phyloP scores from a whole-genome alignment of 2,329 filamentous ascomycete species.

The Fusarium cyanostomum region DNA sequence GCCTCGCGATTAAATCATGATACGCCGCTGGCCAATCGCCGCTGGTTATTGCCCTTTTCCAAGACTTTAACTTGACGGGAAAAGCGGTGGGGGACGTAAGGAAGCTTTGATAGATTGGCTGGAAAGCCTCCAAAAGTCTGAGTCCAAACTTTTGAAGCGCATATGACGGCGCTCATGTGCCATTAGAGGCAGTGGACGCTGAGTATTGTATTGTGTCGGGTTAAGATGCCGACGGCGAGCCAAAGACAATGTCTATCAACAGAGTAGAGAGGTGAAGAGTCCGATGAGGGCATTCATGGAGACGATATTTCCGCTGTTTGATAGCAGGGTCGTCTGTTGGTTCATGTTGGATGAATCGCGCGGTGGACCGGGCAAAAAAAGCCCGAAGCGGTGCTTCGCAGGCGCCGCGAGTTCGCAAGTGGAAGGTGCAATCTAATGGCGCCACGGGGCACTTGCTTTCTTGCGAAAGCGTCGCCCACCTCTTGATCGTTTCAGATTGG shows the following conservation, averaged over 20 bases:
- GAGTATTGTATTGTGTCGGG: too few relatives aligned
- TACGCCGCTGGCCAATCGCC: slow-evolving; percentile 19
- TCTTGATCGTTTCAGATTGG: slow-evolving; percentile 23
- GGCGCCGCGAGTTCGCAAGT: slow-evolving; percentile 12
- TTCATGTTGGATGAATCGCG: background rate
- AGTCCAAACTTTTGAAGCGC: background rate
- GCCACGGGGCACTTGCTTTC: slow-evolving; percentile 1
- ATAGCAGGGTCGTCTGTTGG: background rate
- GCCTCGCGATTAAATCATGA: slow-evolving; percentile 19
- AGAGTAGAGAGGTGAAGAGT: background rate
- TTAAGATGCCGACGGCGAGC: background rate
- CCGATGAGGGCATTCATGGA: background rate
- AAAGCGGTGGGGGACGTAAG: slow-evolving; percentile 3
- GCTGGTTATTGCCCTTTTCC: slow-evolving; percentile 13
- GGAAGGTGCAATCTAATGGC: slow-evolving; percentile 19
- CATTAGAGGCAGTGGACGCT: too few relatives aligned
- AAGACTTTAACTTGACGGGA: slow-evolving; percentile 8
- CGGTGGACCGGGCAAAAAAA: background rate
- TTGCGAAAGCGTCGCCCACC: slow-evolving; percentile 20
- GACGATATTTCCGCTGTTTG: background rate
- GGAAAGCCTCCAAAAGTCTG: background rate
- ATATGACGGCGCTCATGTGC: too few relatives aligned
- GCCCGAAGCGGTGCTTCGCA: slow-evolving; percentile 1
- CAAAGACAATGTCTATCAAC: background rate
- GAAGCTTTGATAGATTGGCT: background rate